Base-by-base conservation (phyloP, 331 rosid species). In the Cydonia oblonga region DNA sequence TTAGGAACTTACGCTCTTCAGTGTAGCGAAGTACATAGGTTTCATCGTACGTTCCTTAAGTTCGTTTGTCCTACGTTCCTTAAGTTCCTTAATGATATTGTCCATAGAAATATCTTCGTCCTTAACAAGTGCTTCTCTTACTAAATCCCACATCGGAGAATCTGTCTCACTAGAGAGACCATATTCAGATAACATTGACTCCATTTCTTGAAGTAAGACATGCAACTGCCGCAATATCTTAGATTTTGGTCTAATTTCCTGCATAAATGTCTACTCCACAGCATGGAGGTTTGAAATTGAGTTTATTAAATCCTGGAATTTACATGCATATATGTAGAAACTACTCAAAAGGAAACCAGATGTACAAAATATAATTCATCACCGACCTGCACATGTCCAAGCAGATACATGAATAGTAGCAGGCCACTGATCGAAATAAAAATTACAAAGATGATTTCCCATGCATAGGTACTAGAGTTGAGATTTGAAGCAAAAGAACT, bases 351-450 rank as follows among this genome's bases (percentile, higher is more conserved):
- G 14, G 10, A 9, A 56, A n/a, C 6, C 24, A 22, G 25, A 56
- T 10, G 9, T 16, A 49, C 7, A 49, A 49, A 0, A 18, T 16
- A 16, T 16, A 56, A 20, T 3, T 10, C 24, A 56, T 10, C 26
- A 69, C 73, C 38, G 2, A 69, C 73, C 63, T 69, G 73, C 49
- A 69, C 2, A 52, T 51, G 61, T n/a, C 73, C 73, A 22, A 69
- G 19, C 49, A 69, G 30, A 69, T 52, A 69, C 3, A 52, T n/a
- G 32, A 69, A 69, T 5, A 69, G 28, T 12, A 52, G 0, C 46
- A 69, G 57, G 20, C 73, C 49, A 29, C 49, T 11, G 3, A 53
- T 28, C 4, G 73, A n/a, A 69, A 29, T 11, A 14, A 29, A 8
- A 10, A 69, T 3, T 44, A 69, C 49, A n/a, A 52, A 30, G 4